phyloP scores from a whole-genome alignment of 1,284 basidiomycete species.

The Microstroma glucosiphilum region DNA sequence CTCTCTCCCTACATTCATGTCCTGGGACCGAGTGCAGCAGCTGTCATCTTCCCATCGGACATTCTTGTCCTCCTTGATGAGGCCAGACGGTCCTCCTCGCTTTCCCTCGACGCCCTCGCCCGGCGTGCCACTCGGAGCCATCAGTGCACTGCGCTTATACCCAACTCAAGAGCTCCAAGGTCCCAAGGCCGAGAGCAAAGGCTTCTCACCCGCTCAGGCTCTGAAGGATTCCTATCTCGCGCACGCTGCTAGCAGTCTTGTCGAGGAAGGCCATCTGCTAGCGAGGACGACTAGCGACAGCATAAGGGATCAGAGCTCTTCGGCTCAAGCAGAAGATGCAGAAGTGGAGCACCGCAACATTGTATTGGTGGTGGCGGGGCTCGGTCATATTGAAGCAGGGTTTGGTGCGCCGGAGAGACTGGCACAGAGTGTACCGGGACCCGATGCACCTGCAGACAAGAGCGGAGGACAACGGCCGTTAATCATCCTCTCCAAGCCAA shows the following conservation, averaged over 20 bases:
- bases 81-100: slow-evolving; percentile 26
- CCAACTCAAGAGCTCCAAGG: too few relatives aligned
- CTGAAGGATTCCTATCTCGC: slow-evolving; percentile 38
- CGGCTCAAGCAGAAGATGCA: not conserved
- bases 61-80: slow-evolving; percentile 30
- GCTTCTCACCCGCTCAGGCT: slow-evolving; percentile 34
- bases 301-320: not conserved
- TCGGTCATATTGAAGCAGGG: slow-evolving; percentile 34
- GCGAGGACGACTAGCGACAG: not conserved
- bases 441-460: too few relatives aligned
- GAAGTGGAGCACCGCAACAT: slow-evolving; percentile 15
- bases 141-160: not conserved
- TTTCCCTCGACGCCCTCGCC: slow-evolving; percentile 17
- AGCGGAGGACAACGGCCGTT: not conserved
- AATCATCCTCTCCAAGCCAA: slow-evolving; percentile 12
- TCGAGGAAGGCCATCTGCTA: slow-evolving; percentile 15
- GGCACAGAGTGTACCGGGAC: not conserved
- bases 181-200: slow-evolving; percentile 19
- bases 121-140: too few relatives aligned
- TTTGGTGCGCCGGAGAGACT: slow-evolving; percentile 31
- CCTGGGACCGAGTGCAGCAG: slow-evolving; percentile 23
- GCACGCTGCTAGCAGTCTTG: slow-evolving; percentile 25
- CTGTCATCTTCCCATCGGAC: slow-evolving; percentile 29
- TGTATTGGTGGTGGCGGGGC: slow-evolving; percentile 25
- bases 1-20: slow-evolving; percentile 18